Evolutionary conservation across 139 green algal genomes (phyloP).

Genomic region (Coccomyxa sp.): DNA sequence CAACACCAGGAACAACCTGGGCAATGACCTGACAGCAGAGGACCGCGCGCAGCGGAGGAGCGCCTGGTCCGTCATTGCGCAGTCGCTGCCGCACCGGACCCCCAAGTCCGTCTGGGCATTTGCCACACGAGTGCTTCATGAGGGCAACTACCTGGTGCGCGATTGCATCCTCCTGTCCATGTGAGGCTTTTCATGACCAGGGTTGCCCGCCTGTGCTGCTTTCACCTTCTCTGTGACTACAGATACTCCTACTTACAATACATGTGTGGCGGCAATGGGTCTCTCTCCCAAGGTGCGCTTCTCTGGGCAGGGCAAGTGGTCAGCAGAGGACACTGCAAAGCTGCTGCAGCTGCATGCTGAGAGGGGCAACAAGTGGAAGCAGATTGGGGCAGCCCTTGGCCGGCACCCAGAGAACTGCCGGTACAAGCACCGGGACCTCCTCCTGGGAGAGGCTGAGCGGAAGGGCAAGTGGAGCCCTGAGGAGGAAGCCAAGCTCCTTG

Average conservation of each 20-base stretch:
- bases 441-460: not conserved
- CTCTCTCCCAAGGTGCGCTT: not conserved
- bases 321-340: slow-evolving; percentile 38
- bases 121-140: slow-evolving; percentile 51
- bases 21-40: slow-evolving; percentile 12
- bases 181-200: no score
- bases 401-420: slow-evolving; percentile 47
- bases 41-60: slow-evolving; percentile 8
- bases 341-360: slow-evolving; percentile 46
- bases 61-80: slow-evolving; percentile 30
- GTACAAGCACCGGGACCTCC: slow-evolving; percentile 40
- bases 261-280: no score
- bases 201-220: no score
- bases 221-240: no score
- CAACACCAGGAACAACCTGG: slow-evolving; percentile 7
- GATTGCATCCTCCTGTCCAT: no score
- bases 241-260: no score
- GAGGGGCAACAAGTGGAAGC: slow-evolving; percentile 48
- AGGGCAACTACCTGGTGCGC: slow-evolving; percentile 40
- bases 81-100: slow-evolving; percentile 53
- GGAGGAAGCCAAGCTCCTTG: slow-evolving; percentile 26
- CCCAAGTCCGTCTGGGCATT: slow-evolving; percentile 55
- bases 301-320: slow-evolving; percentile 51
- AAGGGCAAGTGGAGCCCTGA: slow-evolving; percentile 30
- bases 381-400: slow-evolving; percentile 46